Evolutionary conservation across 208 protist species (phyloP), one percentile per base, ranked within the genome.

Genomic region (Trypanosomatidae sp.): DNA sequence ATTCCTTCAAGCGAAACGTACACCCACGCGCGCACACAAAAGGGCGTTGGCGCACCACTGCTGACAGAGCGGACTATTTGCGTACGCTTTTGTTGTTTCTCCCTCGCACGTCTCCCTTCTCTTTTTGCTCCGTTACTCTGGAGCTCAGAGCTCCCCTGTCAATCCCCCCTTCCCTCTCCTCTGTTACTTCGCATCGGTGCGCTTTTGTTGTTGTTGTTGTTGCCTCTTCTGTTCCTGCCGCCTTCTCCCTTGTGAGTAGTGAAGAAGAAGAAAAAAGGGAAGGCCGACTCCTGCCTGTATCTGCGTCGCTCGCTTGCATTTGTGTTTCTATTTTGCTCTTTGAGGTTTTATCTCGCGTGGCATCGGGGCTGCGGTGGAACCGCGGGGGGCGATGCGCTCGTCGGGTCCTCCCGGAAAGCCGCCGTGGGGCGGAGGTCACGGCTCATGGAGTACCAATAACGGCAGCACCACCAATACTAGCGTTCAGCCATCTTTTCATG

Each of bases 401-500:
- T 72, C 68, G 15, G 52, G 52, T 28, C 53, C 68, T 7, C 52
- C 68, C 52, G 68, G 33, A 9, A 44, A 46, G 1, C 52, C 19
- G 55, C 52, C 39, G 36, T 41, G 73, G 25, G 64, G 73, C n/a
- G 41, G 60, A n/a, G 43, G 52, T 66, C 53, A 41, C 36, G 41
- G 25, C 44, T 46, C n/a, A 56, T 62, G 65, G 64, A 58, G 47
- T 17, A 43, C 44, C 50, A 52, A 47, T 62, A 66, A 66, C 36
- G 19, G 28, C 67, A 47, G 49, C 36, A 25, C 25, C 36, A 56
- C 39, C 66, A 69, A 59, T 19, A 17, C 17, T 41, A 52, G 19
- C 28, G 64, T 49, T 39, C 44, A 50, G 64, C 64, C 64, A 53
- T 68, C 64, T 9, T 68, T 53, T 53, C 64, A 68, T 33, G 64